phyloP scores from a whole-genome alignment of 345 rosid species.

The Anacardium occidentale region DNA sequence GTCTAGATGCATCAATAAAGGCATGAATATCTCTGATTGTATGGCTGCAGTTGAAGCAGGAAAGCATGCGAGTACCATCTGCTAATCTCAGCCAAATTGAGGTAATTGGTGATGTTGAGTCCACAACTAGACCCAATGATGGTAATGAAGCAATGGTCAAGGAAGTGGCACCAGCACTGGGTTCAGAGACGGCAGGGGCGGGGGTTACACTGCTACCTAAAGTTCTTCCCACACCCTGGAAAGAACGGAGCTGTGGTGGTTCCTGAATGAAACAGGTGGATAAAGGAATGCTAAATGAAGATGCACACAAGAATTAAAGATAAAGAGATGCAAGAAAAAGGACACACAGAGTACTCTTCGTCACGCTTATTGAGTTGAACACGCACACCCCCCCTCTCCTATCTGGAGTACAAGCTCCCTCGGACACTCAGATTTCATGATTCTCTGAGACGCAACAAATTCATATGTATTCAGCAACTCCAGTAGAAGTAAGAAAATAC shows the following conservation, averaged over 20 bases:
- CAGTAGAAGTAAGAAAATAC: neutral
- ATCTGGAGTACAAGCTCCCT: conserved; percentile 71
- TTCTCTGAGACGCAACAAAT: conserved; percentile 50
- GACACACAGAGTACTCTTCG: conserved; percentile 57
- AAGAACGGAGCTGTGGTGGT: conserved; percentile 41
- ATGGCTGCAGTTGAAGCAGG: conserved; percentile 73
- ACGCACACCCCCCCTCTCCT: conserved; percentile 58
- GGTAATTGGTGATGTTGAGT: conserved; percentile 54
- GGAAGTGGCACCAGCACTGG: conserved; percentile 23
- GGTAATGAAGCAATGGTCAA: conserved; percentile 51
- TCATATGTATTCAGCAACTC: conserved; percentile 8
- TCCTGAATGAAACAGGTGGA: conserved; percentile 36
- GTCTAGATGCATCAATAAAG: conserved; percentile 84
- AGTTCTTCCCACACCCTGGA: conserved; percentile 65
- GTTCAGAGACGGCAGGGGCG: conserved; percentile 28
- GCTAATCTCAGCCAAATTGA: conserved; percentile 87
- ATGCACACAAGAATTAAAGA: neutral
- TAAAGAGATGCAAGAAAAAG: neutral
- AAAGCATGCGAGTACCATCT: conserved; percentile 73
- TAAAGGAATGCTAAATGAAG: neutral
- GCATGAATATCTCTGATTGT: conserved; percentile 66
- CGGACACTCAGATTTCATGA: conserved; percentile 71
- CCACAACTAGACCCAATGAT: conserved; percentile 56
- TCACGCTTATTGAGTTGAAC: conserved; percentile 69
- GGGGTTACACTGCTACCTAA: conserved; percentile 36